Evolutionary conservation across 441 rosid species (phyloP).

Genomic region (Mallotus repandus): DNA sequence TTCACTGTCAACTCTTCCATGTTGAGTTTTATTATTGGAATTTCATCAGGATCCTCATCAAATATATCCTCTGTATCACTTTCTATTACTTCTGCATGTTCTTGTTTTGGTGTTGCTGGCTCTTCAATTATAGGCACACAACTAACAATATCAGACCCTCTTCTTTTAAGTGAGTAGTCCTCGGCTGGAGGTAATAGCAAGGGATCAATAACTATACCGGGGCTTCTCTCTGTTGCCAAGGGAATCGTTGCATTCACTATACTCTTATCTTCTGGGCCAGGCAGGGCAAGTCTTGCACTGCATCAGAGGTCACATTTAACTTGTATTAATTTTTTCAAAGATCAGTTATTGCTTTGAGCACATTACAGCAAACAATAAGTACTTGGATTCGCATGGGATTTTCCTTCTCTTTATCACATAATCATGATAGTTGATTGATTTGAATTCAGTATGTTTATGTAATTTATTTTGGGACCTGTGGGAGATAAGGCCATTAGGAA

Average conservation of each 20-base stretch:
- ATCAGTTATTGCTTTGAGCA: neutral
- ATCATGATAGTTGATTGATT: neutral
- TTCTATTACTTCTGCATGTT: constrained; percentile 39
- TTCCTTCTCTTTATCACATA: neutral
- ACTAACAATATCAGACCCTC: constrained; percentile 23
- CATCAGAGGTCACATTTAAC: constrained; percentile 26
- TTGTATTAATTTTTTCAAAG: constrained; percentile 7
- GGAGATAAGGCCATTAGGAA: neutral
- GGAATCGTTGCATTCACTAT: constrained; percentile 48
- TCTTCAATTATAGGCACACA: constrained; percentile 79
- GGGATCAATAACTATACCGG: constrained; percentile 35
- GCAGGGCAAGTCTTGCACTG: constrained; percentile 95
- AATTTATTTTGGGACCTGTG: neutral
- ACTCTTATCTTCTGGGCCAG: constrained; percentile 82
- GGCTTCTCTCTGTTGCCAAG: constrained; percentile 32
- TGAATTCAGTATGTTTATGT: neutral
- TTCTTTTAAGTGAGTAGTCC: constrained; percentile 30
- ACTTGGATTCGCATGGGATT: neutral
- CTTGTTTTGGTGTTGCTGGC: constrained; percentile 78
- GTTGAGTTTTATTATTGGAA: constrained; percentile 78
- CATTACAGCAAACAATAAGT: neutral
- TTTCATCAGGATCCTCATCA: constrained; percentile 71
- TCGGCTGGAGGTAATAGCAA: constrained; percentile 47
- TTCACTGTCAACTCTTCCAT: constrained; percentile 58
- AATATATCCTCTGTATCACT: constrained; percentile 73